phyloP scores from a whole-genome alignment of 768 basidiomycete species.

The Podaxis sp. region DNA sequence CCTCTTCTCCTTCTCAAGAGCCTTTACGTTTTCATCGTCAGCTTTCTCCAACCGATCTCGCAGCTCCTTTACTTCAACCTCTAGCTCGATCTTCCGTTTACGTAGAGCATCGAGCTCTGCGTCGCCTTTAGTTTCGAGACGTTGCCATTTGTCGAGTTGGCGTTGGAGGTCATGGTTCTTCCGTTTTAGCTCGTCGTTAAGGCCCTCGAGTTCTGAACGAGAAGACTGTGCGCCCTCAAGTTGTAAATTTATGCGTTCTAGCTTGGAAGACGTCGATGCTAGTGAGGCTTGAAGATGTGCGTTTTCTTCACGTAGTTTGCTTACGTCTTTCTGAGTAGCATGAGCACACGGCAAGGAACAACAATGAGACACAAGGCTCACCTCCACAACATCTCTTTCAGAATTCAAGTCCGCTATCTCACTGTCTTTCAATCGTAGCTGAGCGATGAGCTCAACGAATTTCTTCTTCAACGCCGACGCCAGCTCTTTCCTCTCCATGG shows the following conservation, averaged over 20 bases:
- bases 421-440: constrained; percentile 34
- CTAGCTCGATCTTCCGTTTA: constrained; percentile 54
- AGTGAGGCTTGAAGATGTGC: constrained; percentile 46
- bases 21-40: constrained; percentile 31
- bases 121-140: constrained; percentile 61
- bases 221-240: constrained; percentile 54
- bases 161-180: constrained; percentile 52
- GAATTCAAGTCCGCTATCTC: constrained; percentile 36
- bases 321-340: constrained; percentile 31
- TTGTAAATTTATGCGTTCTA: constrained; percentile 57
- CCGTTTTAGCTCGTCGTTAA: constrained; percentile 57
- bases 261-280: constrained; percentile 45
- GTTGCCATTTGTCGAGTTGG: constrained; percentile 71
- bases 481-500: constrained; percentile 45
- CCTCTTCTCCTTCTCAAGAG: constrained; percentile 40
- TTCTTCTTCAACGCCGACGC: constrained; percentile 38
- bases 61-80: constrained; percentile 50
- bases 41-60: constrained; percentile 35
- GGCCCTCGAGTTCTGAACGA: constrained; percentile 51
- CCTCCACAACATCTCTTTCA: constrained; percentile 48
- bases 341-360: background rate
- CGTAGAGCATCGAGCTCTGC: constrained; percentile 54
- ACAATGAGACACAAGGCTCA: constrained; percentile 21
- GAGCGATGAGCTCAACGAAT: constrained; percentile 27
- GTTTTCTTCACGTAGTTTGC: constrained; percentile 46